Percentiles rank a stretch among this genome's conserved stretches.
Evolutionary conservation across 2,329 filamentous ascomycete genomes (phyloP).

Genomic region (Claviceps pusilla): DNA sequence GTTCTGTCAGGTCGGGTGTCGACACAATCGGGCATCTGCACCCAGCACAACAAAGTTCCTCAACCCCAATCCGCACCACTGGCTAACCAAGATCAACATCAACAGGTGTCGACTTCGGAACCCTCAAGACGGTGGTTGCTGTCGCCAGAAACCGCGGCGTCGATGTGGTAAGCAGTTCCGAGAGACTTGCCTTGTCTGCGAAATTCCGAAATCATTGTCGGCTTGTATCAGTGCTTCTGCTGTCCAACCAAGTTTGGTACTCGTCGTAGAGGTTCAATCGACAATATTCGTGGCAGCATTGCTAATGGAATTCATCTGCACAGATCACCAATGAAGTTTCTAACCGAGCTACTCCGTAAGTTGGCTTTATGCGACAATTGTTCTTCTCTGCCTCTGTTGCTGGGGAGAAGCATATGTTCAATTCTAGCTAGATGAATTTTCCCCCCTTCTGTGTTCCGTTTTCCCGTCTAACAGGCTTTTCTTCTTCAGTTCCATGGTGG

Average conservation of each 20-base stretch:
- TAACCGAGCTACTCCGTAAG: slow-evolving; percentile 94
- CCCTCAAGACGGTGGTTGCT: slow-evolving; percentile 91
- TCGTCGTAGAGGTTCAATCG: background rate
- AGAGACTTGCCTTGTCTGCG: background rate
- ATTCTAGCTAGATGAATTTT: background rate
- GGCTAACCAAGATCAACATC: slow-evolving; percentile 5
- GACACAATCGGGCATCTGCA: background rate
- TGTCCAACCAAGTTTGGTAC: background rate
- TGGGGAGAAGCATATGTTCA: background rate
- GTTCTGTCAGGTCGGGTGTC: background rate
- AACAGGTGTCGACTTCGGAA: slow-evolving; percentile 80
- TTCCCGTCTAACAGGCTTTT: background rate
- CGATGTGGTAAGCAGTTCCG: slow-evolving; percentile 67
- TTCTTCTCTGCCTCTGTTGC: slow-evolving; percentile 1
- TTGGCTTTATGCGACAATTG: slow-evolving; percentile 17
- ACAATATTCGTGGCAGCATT: background rate
- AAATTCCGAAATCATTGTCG: background rate
- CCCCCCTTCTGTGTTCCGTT: background rate
- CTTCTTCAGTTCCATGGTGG: slow-evolving; percentile 62
- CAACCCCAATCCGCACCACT: background rate
- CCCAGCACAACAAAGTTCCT: background rate
- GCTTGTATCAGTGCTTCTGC: background rate
- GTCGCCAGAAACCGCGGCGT: slow-evolving; percentile 97
- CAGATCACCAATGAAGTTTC: slow-evolving; percentile 99
- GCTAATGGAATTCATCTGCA: slow-evolving; percentile 2